These are phyloP conservation scores for Dillenia turbinata DNA, from an alignment of 164 flowering plant species.

Conservation along the genomic window DNA sequence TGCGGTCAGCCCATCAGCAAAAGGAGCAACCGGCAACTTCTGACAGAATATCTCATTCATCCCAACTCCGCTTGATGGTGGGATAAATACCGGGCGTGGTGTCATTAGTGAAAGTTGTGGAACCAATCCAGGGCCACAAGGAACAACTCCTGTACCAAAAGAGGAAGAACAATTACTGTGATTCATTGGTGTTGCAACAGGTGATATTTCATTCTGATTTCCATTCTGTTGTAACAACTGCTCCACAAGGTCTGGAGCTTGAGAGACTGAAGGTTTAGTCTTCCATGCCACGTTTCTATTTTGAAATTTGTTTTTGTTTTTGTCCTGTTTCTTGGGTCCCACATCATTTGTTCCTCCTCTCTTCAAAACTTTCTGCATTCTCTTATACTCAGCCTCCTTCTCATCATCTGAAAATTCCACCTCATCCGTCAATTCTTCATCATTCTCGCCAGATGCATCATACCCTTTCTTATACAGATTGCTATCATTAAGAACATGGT, in stretches of 20 bases:
- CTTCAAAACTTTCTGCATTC: conserved; percentile 48
- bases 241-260: conserved; percentile 1
- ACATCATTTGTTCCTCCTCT: conserved; percentile 40
- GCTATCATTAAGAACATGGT: conserved; percentile 63
- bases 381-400: conserved; percentile 86
- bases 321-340: conserved; percentile 31
- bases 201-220: conserved; percentile 13
- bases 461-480: conserved; percentile 81
- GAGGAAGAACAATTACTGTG: conserved; percentile 14
- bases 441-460: conserved; percentile 91
- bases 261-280: conserved; percentile 12
- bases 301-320: conserved; percentile 34
- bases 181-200: conserved; percentile 13
- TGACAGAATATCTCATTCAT: conserved; percentile 4
- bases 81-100: conserved; percentile 13
- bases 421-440: conserved; percentile 78
- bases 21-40: neutral
- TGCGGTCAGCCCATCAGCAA: conserved; percentile 26
- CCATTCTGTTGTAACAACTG: conserved; percentile 10
- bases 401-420: conserved; percentile 94
- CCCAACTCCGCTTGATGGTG: conserved; percentile 4
- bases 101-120: conserved; percentile 23
- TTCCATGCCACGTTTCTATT: conserved; percentile 25
- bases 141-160: conserved; percentile 9
- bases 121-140: conserved; percentile 10